Base-by-base conservation (phyloP, 805 yeast genomes). In the Yarrowia porcina region DNA sequence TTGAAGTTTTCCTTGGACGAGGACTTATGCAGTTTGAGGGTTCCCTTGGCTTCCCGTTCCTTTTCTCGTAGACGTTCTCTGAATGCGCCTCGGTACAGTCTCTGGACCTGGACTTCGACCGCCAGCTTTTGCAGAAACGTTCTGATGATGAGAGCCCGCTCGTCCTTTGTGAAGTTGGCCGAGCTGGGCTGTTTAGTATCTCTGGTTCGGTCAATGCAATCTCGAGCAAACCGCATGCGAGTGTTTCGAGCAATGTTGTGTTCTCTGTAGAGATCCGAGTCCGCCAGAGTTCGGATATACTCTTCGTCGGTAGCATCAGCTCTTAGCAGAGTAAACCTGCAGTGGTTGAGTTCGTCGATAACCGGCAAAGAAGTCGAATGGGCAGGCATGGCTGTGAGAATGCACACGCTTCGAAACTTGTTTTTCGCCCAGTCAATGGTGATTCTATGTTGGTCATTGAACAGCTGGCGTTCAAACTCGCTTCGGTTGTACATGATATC, bases 381-480 rank as follows among this genome's bases (percentile, higher is more conserved):
- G 25, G 69, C 74, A 2, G 90, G 89, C 9, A 65, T 63, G 25
- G 75, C 83, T 3, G 84, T 75, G 21, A 87, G 71, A 4, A 87
- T 77, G 67, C 88, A 80, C 68, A 82, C 71, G 1, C 88, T 76
- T 62, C 93, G 75, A 71, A 85, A 86, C 72, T 83, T 82, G 75
- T 87, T 87, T 69, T 85, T 86, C 50, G 77, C 70, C 80, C 84
- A 87, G 69, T 87, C 92, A 18, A 85, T 79, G 63, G 86, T 75
- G 12, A 87, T 83, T 25, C 91, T 76, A 69, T 86, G 85, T 63
- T 85, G 86, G 71, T 87, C 89, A 30, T 49, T 59, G n/a, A 76
- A 63, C 44, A 87, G 65, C 8, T 73, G 66, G 10, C 69, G 65
- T 54, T 77, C 76, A 67, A 87, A 83, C 35, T 71, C 77, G 0